Evolutionary conservation across 2,329 filamentous ascomycete genomes (phyloP), one percentile per base, ranked within the genome.

Genomic region (Pseudogymnoascus sp.): DNA sequence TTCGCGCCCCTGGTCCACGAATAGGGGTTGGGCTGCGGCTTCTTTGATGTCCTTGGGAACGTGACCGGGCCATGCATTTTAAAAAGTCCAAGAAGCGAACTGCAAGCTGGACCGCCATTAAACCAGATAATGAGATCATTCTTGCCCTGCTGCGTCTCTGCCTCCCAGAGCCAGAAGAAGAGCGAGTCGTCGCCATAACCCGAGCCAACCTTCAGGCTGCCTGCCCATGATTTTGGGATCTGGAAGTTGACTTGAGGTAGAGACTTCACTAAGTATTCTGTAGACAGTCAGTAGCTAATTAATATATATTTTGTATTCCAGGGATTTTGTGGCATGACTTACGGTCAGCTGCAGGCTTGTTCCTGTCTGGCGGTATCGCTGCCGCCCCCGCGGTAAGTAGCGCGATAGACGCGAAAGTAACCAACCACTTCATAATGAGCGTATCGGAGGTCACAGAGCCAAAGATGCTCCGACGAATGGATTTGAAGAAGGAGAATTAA

Each of bases 1-100:
- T 70, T 72, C 35, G 70, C 71, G 7, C 70, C 64, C 12, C 69
- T 70, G 1, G 65, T 62, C 70, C 70, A 71, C 1, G 66, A 69
- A 39, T 66, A 72, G 18, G 67, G 69, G 42, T 72, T 72, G 21
- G 55, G 59, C 1, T 69, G 67, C 10, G 70, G 69, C n/a, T 62
- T 35, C 31, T 21, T 60, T 6, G 61, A 15, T 12, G 37, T 29
- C 27, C 58, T 40, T 5, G 33, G 37, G 12, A 60, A 62, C 21
- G 13, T 39, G 21, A 62, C n/a, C 18, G 61, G 61, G 12, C 61
- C 61, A 29, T 62, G 40, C 3, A 42, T 58, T 59, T 62, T 62
- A 18, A 62, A 60, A 12, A 62, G 36, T 10, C 61, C 61, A 13
- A 36, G 29, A 8, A 60, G 7, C 7, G 55, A 60, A 31, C 58